phyloP scores from a whole-genome alignment of 768 basidiomycete genomes.

The Leccinum boreale region DNA sequence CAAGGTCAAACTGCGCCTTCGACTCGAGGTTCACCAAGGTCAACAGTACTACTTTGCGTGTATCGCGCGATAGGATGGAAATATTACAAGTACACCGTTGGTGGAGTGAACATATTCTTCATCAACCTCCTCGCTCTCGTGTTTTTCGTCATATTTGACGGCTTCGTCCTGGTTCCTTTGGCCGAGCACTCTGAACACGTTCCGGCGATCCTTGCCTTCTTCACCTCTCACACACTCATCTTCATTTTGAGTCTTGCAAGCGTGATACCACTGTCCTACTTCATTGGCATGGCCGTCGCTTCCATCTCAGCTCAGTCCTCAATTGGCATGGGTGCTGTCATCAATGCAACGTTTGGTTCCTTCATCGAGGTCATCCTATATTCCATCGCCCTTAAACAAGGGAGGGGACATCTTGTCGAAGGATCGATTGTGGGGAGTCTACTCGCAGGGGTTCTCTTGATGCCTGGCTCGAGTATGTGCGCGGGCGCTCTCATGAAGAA shows the following conservation, averaged over 20 bases:
- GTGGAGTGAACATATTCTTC: constrained; percentile 98
- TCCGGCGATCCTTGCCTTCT: constrained; percentile 59
- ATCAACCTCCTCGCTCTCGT: constrained; percentile 92
- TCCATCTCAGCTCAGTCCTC: constrained; percentile 98
- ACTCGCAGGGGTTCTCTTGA: constrained; percentile 91
- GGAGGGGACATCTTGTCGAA: constrained; percentile 92
- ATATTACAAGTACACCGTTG: constrained; percentile 99
- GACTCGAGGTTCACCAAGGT: constrained; percentile 62
- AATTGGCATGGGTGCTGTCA: constrained; percentile 99
- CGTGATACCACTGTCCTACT: constrained; percentile 96
- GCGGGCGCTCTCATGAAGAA: constrained; percentile 85
- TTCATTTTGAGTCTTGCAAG: constrained; percentile 83
- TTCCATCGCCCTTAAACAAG: constrained; percentile 80
- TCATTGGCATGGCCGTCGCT: constrained; percentile 99
- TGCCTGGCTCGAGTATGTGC: constrained; percentile 97
- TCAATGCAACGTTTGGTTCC: constrained; percentile 99
- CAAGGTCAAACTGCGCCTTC: constrained; percentile 89
- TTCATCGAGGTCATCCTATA: constrained; percentile 97
- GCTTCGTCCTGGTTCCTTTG: constrained; percentile 71
- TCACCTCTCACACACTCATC: constrained; percentile 75
- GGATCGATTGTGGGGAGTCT: constrained; percentile 95
- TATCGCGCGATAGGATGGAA: constrained; percentile 87
- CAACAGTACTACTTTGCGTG: constrained; percentile 91
- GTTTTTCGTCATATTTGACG: constrained; percentile 95
- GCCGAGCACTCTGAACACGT: constrained; percentile 63